Base-by-base conservation (phyloP, 495 filamentous ascomycete species). In the Pyrenopolyporus hunteri region DNA sequence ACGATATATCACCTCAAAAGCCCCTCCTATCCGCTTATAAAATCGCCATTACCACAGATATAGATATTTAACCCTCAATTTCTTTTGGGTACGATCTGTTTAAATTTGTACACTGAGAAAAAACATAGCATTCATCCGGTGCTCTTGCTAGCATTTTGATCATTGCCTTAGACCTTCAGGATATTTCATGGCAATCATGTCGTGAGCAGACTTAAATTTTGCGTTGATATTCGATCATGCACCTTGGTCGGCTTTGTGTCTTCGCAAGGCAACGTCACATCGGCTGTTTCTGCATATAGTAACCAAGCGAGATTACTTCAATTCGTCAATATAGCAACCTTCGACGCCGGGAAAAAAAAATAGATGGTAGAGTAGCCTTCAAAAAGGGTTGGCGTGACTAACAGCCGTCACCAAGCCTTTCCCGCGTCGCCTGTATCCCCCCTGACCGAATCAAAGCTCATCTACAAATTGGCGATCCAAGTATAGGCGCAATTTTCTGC, bases 361-460 rank as follows among this genome's bases (percentile, higher is more conserved):
- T 43, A 1, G 17, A 49, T 13, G 36, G 26, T 6, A 33, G 19
- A 14, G 44, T 42, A 14, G 45, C 16, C 19, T 28, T 42, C n/a
- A 1, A 32, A n/a, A 31, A 16, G 43, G 26, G 37, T 55, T 62
- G 49, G 39, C 52, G 36, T 64, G 60, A 57, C 48, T 64, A 64
- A 59, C 49, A 50, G 10, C 48, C 31, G 43, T 17, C 48, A 29
- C 37, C 37, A 59, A 59, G 36, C 42, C 35, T 55, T n/a, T 17
- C 39, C 56, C 44, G 56, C 36, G 56, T 56, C 52, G 49, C 29
- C 45, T 31, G 39, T 35, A 11, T 35, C 7, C 17, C n/a, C 22
- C 57, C 60, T 60, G 57, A 47, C 63, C 63, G 55, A 60, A 32
- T 29, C 23, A 28, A 45, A 4, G 22, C 10, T 23, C 3, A 49